Evolutionary conservation across 805 yeast genomes (phyloP).

Genomic region (Lipomyces mesembrius): DNA sequence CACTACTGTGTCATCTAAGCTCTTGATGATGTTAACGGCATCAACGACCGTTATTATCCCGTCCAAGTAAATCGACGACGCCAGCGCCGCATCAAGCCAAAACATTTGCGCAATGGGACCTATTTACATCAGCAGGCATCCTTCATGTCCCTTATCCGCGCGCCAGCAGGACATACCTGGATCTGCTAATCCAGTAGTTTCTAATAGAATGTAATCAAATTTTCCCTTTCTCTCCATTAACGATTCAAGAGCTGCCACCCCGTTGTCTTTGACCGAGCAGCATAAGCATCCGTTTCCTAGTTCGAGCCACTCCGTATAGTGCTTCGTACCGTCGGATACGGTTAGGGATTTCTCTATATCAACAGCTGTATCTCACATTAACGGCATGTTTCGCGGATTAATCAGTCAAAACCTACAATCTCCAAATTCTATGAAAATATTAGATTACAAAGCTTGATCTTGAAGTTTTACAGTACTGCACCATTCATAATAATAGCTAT

Average conservation of each 20-base stretch:
- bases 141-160: not conserved
- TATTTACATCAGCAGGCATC: not conserved
- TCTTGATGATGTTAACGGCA: conserved; percentile 58
- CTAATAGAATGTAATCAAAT: conserved; percentile 89
- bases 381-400: not conserved
- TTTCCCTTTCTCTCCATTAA: conserved; percentile 71
- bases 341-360: conserved; percentile 88
- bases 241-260: conserved; percentile 91
- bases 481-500: conserved; percentile 89
- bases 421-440: conserved; percentile 39
- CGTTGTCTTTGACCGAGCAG: conserved; percentile 93
- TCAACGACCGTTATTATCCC: conserved; percentile 91
- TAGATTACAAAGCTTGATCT: not conserved
- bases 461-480: not conserved
- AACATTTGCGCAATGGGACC: conserved; percentile 92
- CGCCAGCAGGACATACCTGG: conserved; percentile 58
- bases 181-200: conserved; percentile 96
- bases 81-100: conserved; percentile 91
- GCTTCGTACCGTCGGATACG: conserved; percentile 57
- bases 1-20: conserved; percentile 63
- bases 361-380: conserved; percentile 60
- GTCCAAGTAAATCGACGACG: conserved; percentile 84
- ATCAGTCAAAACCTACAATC: conserved; percentile 35
- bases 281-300: conserved; percentile 96
- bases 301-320: conserved; percentile 93